phyloP scores from a whole-genome alignment of 176 grass and related monocot species.

The Elaeis guineensis region DNA sequence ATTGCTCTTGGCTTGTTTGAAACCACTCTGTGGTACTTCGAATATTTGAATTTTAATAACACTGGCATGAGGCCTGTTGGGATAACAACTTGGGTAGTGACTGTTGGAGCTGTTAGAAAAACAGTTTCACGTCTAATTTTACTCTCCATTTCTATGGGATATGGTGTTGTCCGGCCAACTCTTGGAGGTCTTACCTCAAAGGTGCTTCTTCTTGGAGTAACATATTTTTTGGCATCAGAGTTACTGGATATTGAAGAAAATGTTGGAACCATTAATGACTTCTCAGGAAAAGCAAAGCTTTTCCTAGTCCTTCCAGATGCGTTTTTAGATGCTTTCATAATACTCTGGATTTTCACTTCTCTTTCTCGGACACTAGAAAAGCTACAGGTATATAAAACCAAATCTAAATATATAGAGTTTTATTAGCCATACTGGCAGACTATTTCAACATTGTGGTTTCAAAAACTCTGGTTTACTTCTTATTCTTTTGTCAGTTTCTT shows the following conservation, averaged over 20 bases:
- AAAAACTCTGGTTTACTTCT: too few relatives aligned
- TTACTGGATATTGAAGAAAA: conserved; percentile 80
- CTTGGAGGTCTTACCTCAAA: conserved; percentile 92
- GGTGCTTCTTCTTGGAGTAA: conserved; percentile 91
- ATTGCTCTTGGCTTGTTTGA: conserved; percentile 94
- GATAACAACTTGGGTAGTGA: conserved; percentile 99
- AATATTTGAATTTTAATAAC: conserved; percentile 94
- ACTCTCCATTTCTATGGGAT: conserved; percentile 96
- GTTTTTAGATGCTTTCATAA: conserved; percentile 94
- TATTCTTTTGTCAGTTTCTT: too few relatives aligned
- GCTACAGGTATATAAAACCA: conserved; percentile 48
- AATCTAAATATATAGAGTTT: neutral
- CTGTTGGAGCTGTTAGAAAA: conserved; percentile 89
- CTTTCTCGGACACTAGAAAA: conserved; percentile 94
- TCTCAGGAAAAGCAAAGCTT: conserved; percentile 86
- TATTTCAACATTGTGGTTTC: too few relatives aligned
- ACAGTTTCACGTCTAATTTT: conserved; percentile 85
- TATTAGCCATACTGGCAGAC: neutral
- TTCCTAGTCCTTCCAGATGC: conserved; percentile 94
- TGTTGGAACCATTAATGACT: conserved; percentile 98
- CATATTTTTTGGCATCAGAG: conserved; percentile 91
- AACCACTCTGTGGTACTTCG: conserved; percentile 98
- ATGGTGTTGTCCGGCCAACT: conserved; percentile 91
- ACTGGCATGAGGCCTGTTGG: conserved; percentile 72
- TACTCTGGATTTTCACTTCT: conserved; percentile 99